A percentile compares a stretch with the other conserved stretches of the same genome.
Conservation (phyloP, 2,329 filamentous ascomycete genomes). For the Aplosporella prunicola region DNA sequence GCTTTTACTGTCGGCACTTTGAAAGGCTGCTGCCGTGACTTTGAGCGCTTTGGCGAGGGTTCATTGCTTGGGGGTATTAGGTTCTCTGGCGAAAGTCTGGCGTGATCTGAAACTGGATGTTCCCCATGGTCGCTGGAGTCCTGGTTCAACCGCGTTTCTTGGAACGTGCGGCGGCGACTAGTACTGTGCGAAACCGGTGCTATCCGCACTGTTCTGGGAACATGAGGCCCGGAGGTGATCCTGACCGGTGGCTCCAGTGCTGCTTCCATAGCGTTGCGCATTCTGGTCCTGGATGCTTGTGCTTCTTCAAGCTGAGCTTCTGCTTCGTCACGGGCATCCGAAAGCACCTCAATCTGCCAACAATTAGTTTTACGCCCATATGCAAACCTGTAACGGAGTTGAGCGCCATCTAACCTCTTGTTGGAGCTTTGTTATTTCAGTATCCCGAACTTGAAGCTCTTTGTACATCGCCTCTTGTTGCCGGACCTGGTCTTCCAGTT, state of each 20-base stretch:
- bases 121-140: conserved; percentile 1
- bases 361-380: no score
- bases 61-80: neutral
- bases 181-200: neutral
- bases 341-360: neutral
- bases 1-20: conserved; percentile 18
- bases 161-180: neutral
- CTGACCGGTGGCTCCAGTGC: neutral
- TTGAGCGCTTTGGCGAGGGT: conserved; percentile 34
- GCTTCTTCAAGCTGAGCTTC: no score
- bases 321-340: no score
- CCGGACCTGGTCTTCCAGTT: conserved; percentile 14
- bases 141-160: neutral
- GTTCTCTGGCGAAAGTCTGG: neutral
- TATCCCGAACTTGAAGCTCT: conserved; percentile 13
- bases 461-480: conserved; percentile 11
- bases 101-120: neutral
- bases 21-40: conserved; percentile 22
- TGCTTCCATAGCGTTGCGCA: no score
- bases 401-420: neutral
- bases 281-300: no score
- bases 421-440: neutral
- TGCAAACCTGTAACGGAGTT: no score
- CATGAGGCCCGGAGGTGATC: no score
- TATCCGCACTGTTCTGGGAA: no score